Evolutionary conservation across 2,329 filamentous ascomycete species (phyloP).

Genomic region (Aspergillus pseudoterreus): DNA sequence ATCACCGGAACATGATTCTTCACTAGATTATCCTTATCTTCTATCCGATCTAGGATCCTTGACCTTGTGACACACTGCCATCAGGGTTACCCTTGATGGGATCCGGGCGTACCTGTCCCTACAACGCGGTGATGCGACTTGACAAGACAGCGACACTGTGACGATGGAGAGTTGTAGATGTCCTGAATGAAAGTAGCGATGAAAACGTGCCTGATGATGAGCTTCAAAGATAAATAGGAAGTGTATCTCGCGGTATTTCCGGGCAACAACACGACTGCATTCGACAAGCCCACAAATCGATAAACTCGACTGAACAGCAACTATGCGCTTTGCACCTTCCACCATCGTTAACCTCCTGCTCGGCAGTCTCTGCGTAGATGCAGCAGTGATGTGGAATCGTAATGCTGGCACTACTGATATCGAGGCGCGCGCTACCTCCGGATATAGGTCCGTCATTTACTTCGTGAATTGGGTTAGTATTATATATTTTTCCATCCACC

Average conservation of each 20-base stretch:
- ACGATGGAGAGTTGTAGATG: background rate
- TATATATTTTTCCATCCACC: background rate
- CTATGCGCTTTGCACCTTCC: background rate
- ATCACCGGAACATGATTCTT: background rate
- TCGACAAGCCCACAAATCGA: background rate
- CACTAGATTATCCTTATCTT: background rate
- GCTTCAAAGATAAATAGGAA: background rate
- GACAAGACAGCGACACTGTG: background rate
- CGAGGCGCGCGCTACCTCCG: background rate
- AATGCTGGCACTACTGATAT: background rate
- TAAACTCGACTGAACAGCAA: background rate
- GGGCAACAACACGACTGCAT: background rate
- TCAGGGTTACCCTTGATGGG: background rate
- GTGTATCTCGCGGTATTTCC: background rate
- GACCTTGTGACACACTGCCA: background rate
- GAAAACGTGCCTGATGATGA: background rate
- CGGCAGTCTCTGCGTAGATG: background rate
- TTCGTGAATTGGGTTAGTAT: slow-evolving; percentile 46
- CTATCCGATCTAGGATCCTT: background rate
- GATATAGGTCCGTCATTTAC: slow-evolving; percentile 40
- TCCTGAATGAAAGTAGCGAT: background rate
- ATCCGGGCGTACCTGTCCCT: background rate
- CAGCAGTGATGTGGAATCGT: background rate
- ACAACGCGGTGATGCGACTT: background rate
- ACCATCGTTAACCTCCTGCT: background rate